Conservation (phyloP, 1,284 basidiomycete genomes). For the Ceraceosorus guamensis region DNA sequence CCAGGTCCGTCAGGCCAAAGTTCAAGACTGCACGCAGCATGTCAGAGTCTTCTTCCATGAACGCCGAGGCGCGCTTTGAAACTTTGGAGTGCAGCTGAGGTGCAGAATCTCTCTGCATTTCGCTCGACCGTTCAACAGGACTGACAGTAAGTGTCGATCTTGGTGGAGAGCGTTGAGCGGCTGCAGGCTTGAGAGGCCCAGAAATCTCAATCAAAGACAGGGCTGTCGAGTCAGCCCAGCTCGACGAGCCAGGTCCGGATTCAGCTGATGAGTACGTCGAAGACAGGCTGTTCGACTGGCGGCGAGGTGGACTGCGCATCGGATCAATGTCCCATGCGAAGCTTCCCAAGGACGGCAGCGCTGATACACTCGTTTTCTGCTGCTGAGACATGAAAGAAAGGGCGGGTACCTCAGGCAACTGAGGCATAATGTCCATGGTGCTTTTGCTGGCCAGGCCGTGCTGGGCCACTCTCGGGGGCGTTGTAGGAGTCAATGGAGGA, state of each 20-base stretch:
- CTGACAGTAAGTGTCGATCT: background rate
- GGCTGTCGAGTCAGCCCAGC: no score
- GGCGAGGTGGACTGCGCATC: background rate
- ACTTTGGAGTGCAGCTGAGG: background rate
- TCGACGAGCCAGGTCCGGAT: no score
- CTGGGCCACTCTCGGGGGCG: background rate
- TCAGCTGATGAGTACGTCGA: no score
- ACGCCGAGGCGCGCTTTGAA: background rate
- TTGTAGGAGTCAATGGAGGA: background rate
- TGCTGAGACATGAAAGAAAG: no score
- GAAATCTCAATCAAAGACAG: no score
- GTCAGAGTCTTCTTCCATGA: slow-evolving; percentile 22
- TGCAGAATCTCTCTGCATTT: background rate
- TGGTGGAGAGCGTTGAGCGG: background rate
- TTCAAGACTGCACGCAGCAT: slow-evolving; percentile 30
- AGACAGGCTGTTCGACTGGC: no score
- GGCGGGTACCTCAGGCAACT: no score
- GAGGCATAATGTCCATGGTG: background rate
- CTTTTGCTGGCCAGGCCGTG: background rate
- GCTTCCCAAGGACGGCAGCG: background rate
- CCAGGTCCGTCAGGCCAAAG: background rate
- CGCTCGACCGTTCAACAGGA: background rate
- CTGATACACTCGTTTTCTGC: no score
- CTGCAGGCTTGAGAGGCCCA: background rate
- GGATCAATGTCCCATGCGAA: no score